Evolutionary conservation across 495 filamentous ascomycete genomes (phyloP).

Genomic region (Annulohypoxylon moriforme): DNA sequence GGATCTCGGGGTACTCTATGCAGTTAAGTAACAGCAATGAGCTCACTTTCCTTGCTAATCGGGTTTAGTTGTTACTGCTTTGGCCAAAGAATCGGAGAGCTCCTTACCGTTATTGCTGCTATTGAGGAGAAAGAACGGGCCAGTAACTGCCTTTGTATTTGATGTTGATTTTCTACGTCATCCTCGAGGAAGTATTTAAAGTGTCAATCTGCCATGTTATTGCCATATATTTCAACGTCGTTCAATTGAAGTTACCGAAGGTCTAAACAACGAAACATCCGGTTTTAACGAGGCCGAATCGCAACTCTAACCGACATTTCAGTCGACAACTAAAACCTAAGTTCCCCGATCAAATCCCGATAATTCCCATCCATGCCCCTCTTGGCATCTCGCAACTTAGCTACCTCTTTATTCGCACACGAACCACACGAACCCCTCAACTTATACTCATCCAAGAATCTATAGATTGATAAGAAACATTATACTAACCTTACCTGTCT

Average conservation of each 20-base stretch:
- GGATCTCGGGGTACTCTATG: constrained; percentile 12
- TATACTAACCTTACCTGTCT: background rate
- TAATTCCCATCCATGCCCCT: background rate
- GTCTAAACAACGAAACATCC: background rate
- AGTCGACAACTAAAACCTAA: background rate
- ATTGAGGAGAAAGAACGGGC: background rate
- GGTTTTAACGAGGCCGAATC: background rate
- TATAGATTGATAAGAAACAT: background rate
- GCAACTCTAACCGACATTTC: background rate
- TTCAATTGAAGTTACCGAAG: background rate
- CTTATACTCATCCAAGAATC: background rate
- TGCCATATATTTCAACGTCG: background rate
- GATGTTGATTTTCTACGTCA: constrained; percentile 12
- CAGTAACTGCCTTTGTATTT: constrained; percentile 3
- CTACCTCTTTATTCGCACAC: background rate
- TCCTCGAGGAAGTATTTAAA: background rate
- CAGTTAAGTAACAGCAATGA: constrained; percentile 18
- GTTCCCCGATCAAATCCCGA: background rate
- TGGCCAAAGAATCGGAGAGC: constrained; percentile 25
- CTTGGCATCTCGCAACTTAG: background rate
- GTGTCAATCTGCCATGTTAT: background rate
- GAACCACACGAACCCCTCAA: constrained; percentile 1
- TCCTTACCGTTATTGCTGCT: background rate
- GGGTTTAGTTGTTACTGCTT: constrained; percentile 16
- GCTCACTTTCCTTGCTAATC: constrained; percentile 34